A percentile compares a stretch with the other conserved stretches of the same genome.
Evolutionary conservation across 805 yeast genomes (phyloP).

Genomic region (Diddensiella caesifluorescens): DNA sequence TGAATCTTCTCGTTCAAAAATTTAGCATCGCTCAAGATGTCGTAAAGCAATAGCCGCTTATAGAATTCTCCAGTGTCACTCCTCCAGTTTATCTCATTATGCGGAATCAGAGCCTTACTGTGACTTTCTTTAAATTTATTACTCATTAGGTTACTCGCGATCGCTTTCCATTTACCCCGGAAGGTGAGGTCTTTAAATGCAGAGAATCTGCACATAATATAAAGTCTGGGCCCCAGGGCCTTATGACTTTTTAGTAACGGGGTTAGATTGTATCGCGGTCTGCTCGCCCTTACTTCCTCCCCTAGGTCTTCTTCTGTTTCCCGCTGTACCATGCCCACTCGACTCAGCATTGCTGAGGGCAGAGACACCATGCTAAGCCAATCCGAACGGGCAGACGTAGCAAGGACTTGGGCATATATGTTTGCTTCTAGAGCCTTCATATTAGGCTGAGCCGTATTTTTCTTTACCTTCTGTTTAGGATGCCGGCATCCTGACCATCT

Average conservation of each 20-base stretch:
- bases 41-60: slow-evolving; percentile 3
- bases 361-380: slow-evolving; percentile 32
- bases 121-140: background rate
- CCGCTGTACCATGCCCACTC: slow-evolving; percentile 27
- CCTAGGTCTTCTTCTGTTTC: slow-evolving; percentile 1
- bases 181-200: too few relatives aligned
- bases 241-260: slow-evolving; percentile 5
- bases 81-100: slow-evolving; percentile 15
- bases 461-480: slow-evolving; percentile 16
- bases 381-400: slow-evolving; percentile 43
- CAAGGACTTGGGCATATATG: slow-evolving; percentile 36
- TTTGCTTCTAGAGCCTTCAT: slow-evolving; percentile 29
- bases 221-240: slow-evolving; percentile 7
- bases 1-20: background rate
- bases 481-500: slow-evolving; percentile 34
- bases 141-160: background rate
- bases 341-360: slow-evolving; percentile 39
- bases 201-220: too few relatives aligned
- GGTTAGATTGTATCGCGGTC: too few relatives aligned
- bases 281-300: too few relatives aligned
- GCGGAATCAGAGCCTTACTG: background rate
- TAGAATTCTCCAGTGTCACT: slow-evolving; percentile 7
- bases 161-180: too few relatives aligned
- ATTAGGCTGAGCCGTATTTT: slow-evolving; percentile 13
- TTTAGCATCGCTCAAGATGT: slow-evolving; percentile 7